Base-by-base conservation (phyloP, 2,329 filamentous ascomycete species). In the Penicillium sp. region DNA sequence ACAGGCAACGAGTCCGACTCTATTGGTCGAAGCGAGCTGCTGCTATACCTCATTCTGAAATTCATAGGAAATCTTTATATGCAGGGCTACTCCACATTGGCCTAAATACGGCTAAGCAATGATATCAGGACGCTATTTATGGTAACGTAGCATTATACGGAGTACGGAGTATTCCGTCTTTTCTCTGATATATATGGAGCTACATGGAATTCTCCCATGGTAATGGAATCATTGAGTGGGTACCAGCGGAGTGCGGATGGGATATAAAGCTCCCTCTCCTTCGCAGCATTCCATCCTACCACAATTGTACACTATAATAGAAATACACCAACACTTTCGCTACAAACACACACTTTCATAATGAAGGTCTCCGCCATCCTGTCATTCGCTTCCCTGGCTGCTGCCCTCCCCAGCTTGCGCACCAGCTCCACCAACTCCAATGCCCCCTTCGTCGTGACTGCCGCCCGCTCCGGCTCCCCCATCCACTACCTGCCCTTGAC, bases 401-500 rank as follows among this genome's bases (percentile, higher is more conserved):
- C 59, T 29, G 60, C 64, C 44, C 27, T 64, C 40, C 52, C 61
- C 15, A 31, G 57, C 50, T 27, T 44, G 45, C 47, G 47, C 29
- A 31, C 51, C 32, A 38, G 45, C 46, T 20, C 40, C 27, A 52
- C 55, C 23, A 37, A 41, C 40, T 48, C 46, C 39, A 50, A 52
- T 15, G 47, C 41, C 39, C 28, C 70, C 56, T 78, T 77, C 58
- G 62, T 59, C 41, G 70, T 76, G 59, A 69, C 73, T 24, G 65
- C 72, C 61, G 57, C 69, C 41, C 73, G 71, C 59, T 74, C 71
- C 42, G 74, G 65, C 39, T 76, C 74, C 3, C 72, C 71, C 24
- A 70, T 81, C 53, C 75, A 82, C 60, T 63, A 73, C 10, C 65
- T 67, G 28, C 56, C 67, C 10, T 62, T 81, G 50, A 73, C 73